Evolutionary conservation across 2,329 filamentous ascomycete genomes (phyloP).

Genomic region (Penicillium vulpinum): DNA sequence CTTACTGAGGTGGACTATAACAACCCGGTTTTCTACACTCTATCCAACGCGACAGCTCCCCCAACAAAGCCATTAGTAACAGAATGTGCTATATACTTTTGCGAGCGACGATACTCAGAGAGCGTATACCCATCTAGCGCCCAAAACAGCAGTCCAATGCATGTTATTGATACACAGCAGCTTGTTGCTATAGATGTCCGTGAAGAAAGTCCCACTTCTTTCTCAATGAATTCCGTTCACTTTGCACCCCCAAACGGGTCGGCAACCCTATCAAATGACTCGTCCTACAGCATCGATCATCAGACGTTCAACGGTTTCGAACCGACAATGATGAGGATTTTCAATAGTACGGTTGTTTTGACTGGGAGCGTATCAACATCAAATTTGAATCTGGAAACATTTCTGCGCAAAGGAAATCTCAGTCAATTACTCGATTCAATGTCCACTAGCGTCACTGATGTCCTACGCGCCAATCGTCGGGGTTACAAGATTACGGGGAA

Average conservation of each 20-base stretch:
- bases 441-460: conserved; percentile 19
- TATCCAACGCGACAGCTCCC: background rate
- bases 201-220: background rate
- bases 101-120: conserved; percentile 8
- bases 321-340: background rate
- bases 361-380: background rate
- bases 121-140: background rate
- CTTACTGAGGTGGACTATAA: background rate
- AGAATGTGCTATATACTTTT: conserved; percentile 12
- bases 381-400: background rate
- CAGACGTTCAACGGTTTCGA: no score
- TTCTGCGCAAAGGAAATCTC: background rate
- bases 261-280: no score
- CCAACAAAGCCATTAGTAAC: conserved; percentile 7
- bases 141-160: background rate
- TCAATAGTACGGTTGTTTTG: background rate
- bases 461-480: conserved; percentile 12
- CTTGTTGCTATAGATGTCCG: background rate
- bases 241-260: no score
- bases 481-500: conserved; percentile 16
- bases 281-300: no score
- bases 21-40: background rate
- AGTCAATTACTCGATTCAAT: conserved; percentile 3
- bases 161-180: background rate
- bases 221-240: background rate